Evolutionary conservation across 1,139 yeast species (phyloP).

Genomic region (Candida sp.): DNA sequence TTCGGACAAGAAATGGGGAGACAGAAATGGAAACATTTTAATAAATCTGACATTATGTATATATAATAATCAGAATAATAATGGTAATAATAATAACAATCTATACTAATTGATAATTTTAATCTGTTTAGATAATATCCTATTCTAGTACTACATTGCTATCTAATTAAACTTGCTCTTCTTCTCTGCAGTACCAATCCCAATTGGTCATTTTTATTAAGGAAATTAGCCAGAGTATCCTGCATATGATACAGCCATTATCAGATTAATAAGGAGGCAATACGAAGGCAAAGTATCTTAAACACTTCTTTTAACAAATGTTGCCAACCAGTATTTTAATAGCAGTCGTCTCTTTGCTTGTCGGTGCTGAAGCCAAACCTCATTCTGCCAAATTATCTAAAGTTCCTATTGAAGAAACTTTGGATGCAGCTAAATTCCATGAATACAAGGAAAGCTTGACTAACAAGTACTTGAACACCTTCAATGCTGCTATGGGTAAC

Average conservation of each 20-base stretch:
- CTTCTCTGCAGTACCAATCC: neutral
- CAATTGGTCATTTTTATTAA: neutral
- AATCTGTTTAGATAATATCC: no score
- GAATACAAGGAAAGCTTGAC: slow-evolving; percentile 72
- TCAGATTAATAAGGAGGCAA: neutral
- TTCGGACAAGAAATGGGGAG: neutral
- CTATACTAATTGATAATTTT: no score
- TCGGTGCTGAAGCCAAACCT: slow-evolving; percentile 54
- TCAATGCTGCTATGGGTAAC: slow-evolving; percentile 35
- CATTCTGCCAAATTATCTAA: slow-evolving; percentile 64
- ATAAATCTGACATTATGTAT: no score
- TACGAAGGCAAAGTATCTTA: neutral
- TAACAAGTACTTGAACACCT: slow-evolving; percentile 63
- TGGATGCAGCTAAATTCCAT: slow-evolving; percentile 55
- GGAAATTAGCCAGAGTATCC: neutral
- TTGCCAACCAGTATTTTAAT: slow-evolving; percentile 1
- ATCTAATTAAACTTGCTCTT: no score
- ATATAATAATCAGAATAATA: no score
- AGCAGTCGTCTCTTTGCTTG: slow-evolving; percentile 5
- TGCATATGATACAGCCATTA: neutral
- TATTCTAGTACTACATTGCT: no score
- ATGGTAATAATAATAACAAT: no score
- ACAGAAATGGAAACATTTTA: no score
- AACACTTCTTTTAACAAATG: neutral
- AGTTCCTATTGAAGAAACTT: slow-evolving; percentile 58